These are phyloP conservation scores for Castanea mollissima DNA, from an alignment of 306 rosid species.

Conservation along the genomic window DNA sequence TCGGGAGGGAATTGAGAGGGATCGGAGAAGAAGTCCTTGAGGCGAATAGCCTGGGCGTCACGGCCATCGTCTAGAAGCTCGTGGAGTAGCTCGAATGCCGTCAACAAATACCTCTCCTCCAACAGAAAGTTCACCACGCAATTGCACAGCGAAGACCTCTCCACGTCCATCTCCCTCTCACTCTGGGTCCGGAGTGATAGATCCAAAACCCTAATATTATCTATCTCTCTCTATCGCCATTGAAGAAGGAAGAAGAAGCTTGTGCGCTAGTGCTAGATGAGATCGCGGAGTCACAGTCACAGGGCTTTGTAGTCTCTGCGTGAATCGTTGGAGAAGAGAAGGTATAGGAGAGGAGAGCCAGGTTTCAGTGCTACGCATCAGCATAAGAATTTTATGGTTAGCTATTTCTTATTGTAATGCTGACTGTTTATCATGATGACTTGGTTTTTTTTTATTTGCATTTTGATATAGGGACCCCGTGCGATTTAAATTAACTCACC, in stretches of 20 bases:
- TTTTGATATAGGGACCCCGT: too few species aligned
- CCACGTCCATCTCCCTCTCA: constrained; percentile 61
- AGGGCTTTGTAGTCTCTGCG: not conserved
- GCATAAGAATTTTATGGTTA: not conserved
- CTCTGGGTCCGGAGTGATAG: constrained; percentile 6
- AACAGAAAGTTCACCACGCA: constrained; percentile 94
- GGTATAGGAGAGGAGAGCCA: not conserved
- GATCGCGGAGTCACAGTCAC: constrained; percentile 14
- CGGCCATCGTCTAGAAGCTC: constrained; percentile 97
- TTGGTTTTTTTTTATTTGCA: not conserved
- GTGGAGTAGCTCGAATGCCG: constrained; percentile 98
- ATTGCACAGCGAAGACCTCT: constrained; percentile 94
- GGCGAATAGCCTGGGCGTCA: constrained; percentile 88
- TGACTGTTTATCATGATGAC: not conserved
- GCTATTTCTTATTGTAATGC: not conserved
- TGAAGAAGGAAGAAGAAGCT: constrained; percentile 18
- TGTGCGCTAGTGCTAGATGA: not conserved
- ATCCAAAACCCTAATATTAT: constrained; percentile 25
- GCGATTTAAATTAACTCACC: too few species aligned
- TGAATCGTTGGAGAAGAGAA: not conserved
- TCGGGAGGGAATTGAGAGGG: constrained; percentile 76
- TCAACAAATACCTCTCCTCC: constrained; percentile 84
- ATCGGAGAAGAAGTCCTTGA: constrained; percentile 76
- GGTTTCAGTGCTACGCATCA: not conserved
- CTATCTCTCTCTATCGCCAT: constrained; percentile 33